Percentiles rank a stretch among this genome's conserved stretches.
phyloP scores from a whole-genome alignment of 2,329 filamentous ascomycete genomes.

The Sarocladiaceae sp. region DNA sequence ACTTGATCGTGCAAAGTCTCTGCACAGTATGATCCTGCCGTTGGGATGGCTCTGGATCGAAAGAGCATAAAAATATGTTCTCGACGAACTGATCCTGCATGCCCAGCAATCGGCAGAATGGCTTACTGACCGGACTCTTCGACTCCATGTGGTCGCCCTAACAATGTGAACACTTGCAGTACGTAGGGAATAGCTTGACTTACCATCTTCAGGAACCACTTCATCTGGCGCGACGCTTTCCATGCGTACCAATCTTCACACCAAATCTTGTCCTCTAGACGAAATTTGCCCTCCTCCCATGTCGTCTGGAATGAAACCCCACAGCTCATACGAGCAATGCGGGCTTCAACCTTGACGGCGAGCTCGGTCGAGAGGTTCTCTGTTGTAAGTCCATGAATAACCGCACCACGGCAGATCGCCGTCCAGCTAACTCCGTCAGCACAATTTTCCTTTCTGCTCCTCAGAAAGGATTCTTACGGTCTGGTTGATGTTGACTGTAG shows the following conservation, averaged over 20 bases:
- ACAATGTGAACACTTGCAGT: not conserved
- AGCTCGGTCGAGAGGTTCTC: not conserved
- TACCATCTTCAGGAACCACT: slow-evolving; percentile 26
- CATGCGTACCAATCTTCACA: not conserved
- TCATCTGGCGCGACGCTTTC: slow-evolving; percentile 15
- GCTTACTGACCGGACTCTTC: not conserved
- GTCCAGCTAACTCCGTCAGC: slow-evolving; percentile 23
- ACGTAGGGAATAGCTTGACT: not conserved
- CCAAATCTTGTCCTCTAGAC: slow-evolving; percentile 13
- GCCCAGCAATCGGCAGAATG: not conserved
- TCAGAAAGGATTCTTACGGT: slow-evolving; percentile 25
- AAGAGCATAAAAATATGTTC: slow-evolving; percentile 11
- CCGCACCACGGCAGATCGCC: slow-evolving; percentile 29
- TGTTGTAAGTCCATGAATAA: slow-evolving; percentile 18
- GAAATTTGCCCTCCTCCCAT: slow-evolving; percentile 12
- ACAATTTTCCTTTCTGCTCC: not conserved
- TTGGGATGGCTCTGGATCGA: not conserved
- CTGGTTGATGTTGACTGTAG: slow-evolving; percentile 24
- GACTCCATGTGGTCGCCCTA: slow-evolving; percentile 14
- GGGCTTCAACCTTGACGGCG: slow-evolving; percentile 13
- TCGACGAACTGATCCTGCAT: slow-evolving; percentile 8
- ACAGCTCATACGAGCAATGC: slow-evolving; percentile 25
- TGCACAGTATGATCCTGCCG: fast-evolving
- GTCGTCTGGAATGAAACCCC: not conserved
- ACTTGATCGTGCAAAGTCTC: slow-evolving; percentile 17